Conservation (phyloP, 2,329 filamentous ascomycete species). For the Trichoderma sp. region DNA sequence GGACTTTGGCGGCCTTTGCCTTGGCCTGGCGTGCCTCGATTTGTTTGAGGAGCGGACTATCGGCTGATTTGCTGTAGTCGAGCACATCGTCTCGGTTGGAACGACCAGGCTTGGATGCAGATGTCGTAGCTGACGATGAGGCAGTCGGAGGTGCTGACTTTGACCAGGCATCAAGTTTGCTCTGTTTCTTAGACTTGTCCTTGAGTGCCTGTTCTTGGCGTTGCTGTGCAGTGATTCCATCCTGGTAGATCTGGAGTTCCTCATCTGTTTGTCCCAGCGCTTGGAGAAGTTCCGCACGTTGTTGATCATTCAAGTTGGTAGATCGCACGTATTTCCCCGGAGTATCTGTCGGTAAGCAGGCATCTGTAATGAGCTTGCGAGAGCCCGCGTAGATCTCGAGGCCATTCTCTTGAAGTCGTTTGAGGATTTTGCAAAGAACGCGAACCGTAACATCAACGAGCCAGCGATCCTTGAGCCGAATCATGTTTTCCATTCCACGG, state of each 20-base stretch:
- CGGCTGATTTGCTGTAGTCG: slow-evolving; percentile 45
- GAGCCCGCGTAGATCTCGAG: slow-evolving; percentile 65
- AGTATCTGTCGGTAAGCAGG: slow-evolving; percentile 55
- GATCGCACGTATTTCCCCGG: slow-evolving; percentile 57
- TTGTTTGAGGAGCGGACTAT: slow-evolving; percentile 47
- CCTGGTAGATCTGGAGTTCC: slow-evolving; percentile 47
- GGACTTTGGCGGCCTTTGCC: slow-evolving; percentile 30
- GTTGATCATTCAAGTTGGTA: slow-evolving; percentile 76
- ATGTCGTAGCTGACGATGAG: slow-evolving; percentile 20
- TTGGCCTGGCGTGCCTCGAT: slow-evolving; percentile 40
- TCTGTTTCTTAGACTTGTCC: slow-evolving; percentile 52
- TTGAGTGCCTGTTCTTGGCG: slow-evolving; percentile 26
- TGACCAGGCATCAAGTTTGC: slow-evolving; percentile 60
- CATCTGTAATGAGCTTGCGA: slow-evolving; percentile 60
- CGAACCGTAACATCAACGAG: slow-evolving; percentile 78
- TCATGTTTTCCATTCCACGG: slow-evolving; percentile 78
- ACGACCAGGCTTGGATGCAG: slow-evolving; percentile 27
- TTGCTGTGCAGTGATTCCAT: slow-evolving; percentile 32
- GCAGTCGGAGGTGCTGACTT: slow-evolving; percentile 42
- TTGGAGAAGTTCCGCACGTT: slow-evolving; percentile 77
- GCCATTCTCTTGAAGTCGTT: slow-evolving; percentile 71
- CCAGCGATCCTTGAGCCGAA: slow-evolving; percentile 83
- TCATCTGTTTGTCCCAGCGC: slow-evolving; percentile 59
- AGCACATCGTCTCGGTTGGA: slow-evolving; percentile 47
- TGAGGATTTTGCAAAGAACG: slow-evolving; percentile 79